Evolutionary conservation across 495 filamentous ascomycete genomes (phyloP).

Genomic region (Aspergillus carlsbadensis): DNA sequence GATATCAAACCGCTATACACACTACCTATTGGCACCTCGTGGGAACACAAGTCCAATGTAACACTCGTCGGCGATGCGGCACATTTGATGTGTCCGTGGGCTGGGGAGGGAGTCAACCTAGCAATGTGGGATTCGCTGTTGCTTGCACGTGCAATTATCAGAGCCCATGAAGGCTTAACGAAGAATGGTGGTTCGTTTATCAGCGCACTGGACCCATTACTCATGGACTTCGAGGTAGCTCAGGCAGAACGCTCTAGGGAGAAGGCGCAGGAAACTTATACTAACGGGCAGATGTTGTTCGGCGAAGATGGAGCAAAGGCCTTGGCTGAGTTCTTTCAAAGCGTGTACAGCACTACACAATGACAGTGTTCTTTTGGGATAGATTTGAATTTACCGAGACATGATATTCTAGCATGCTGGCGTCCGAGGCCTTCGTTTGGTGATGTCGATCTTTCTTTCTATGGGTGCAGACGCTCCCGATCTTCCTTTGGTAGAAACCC

Average conservation of each 20-base stretch:
- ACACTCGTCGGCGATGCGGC: constrained; percentile 63
- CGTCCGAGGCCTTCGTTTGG: no score
- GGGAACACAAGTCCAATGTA: constrained; percentile 39
- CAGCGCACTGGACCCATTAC: constrained; percentile 19
- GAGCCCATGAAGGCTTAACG: neutral
- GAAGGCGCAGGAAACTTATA: constrained; percentile 28
- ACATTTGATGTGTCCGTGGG: constrained; percentile 61
- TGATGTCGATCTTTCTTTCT: no score
- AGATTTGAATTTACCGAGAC: no score
- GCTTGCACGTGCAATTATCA: constrained; percentile 41
- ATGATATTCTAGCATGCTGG: no score
- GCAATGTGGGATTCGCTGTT: constrained; percentile 57
- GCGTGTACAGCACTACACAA: neutral
- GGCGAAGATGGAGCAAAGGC: constrained; percentile 27
- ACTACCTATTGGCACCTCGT: constrained; percentile 50
- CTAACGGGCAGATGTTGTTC: constrained; percentile 27
- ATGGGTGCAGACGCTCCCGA: no score
- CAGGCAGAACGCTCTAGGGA: constrained; percentile 33
- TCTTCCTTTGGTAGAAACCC: no score
- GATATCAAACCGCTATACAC: constrained; percentile 41
- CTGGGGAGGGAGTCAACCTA: constrained; percentile 59
- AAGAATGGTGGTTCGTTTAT: constrained; percentile 17
- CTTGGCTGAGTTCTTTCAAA: constrained; percentile 21
- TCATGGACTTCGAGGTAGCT: constrained; percentile 34
- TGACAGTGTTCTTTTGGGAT: no score